Evolutionary conservation across 2,329 filamentous ascomycete genomes (phyloP), one percentile per base, ranked within the genome.

Genomic region (Cercospora citrullina): DNA sequence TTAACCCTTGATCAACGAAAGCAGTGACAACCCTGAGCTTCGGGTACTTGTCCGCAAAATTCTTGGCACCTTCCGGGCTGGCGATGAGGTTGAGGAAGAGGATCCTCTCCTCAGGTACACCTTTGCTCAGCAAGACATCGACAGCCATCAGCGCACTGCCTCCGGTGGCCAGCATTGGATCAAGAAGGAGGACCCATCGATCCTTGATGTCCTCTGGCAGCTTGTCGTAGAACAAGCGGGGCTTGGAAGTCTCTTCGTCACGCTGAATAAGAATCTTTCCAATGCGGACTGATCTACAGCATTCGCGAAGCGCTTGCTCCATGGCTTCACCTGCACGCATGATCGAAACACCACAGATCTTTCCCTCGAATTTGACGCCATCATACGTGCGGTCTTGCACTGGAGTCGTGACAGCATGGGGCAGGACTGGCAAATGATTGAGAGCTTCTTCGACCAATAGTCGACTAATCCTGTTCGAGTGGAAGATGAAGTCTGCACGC

Each of bases 121-220:
- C 95, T 72, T 92, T 90, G 45, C 89, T 89, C 78, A 92, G 96
- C 73, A 99, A 85, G 3, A 97, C 93, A 72, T 98, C 92, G 18
- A 98, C 94, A 31, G 95, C 95, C 92, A 99, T 96, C 66, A 93
- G 95, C 63, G 95, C 95, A 67, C 94, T 97, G 58, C 95, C 95
- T 94, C 93, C 94, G 74, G 95, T 99, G 67, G 95, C 95, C 81
- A 99, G 94, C 95, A 99, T 99, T n/a, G 95, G 95, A 78, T 99
- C 95, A 57, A 99, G 83, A 55, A 99, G 84, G 68, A 99, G 83
- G 39, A 97, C 94, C 94, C 95, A 99, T 79, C 95, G 86, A 64
- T 94, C 87, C 26, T 91, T 88, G 79, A 99, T 97, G 78, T 99
- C 95, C 77, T 93, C 90, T 6, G 95, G 95, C 42, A 99, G 86